A percentile compares a stretch with the other conserved stretches of the same genome.
Evolutionary conservation across 2,329 filamentous ascomycete species (phyloP).

Genomic region (Alternaria angustiovoidea): DNA sequence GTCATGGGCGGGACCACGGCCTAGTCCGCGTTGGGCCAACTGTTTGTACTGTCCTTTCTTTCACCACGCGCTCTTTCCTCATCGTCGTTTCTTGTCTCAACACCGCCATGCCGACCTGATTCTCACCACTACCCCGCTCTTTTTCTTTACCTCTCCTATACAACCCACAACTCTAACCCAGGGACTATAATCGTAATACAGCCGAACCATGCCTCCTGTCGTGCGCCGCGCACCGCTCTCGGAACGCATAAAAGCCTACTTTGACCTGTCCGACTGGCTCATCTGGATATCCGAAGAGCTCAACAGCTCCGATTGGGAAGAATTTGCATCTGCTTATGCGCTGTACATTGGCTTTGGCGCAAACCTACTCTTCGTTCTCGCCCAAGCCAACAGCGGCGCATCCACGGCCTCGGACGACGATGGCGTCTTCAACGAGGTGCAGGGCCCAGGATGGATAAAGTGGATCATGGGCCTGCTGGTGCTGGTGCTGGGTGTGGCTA

Average conservation of each 20-base stretch:
- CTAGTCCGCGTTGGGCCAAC: slow-evolving; percentile 34
- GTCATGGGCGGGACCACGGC: slow-evolving; percentile 33
- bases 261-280: slow-evolving; percentile 89
- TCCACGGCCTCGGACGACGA: slow-evolving; percentile 64
- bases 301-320: slow-evolving; percentile 90
- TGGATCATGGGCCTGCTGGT: slow-evolving; percentile 74
- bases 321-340: slow-evolving; percentile 74
- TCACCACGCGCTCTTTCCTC: slow-evolving; percentile 13
- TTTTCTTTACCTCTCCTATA: neutral
- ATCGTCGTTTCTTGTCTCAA: slow-evolving; percentile 11
- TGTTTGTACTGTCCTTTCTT: slow-evolving; percentile 25
- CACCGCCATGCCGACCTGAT: slow-evolving; percentile 36
- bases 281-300: slow-evolving; percentile 93
- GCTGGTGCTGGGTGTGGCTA: slow-evolving; percentile 72
- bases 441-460: slow-evolving; percentile 68
- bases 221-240: slow-evolving; percentile 80
- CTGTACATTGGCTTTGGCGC: slow-evolving; percentile 76
- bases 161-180: neutral
- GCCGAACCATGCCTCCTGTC: slow-evolving; percentile 63
- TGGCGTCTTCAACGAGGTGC: slow-evolving; percentile 77
- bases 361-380: slow-evolving; percentile 83
- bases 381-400: slow-evolving; percentile 75
- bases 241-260: slow-evolving; percentile 79
- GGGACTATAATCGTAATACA: slow-evolving; percentile 1
- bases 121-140: slow-evolving; percentile 1